Evolutionary conservation across 306 rosid genomes (phyloP), one percentile per base, ranked within the genome.

Genomic region (Citrullus mucosospermus): DNA sequence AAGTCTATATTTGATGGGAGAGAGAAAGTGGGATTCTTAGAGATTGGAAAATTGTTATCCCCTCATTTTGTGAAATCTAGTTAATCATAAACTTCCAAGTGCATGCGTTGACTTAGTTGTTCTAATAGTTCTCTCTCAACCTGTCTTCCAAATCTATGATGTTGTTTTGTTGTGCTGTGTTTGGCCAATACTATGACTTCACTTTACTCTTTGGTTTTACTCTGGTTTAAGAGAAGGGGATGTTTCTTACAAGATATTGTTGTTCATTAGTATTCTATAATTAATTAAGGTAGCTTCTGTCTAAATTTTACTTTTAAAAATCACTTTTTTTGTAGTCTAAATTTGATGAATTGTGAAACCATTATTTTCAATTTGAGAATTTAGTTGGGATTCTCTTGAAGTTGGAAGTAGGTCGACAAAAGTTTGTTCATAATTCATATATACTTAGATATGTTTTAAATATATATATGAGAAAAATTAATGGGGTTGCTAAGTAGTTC

Each of bases 1-100:
- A 90, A 90, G 91, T 76, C 91, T 53, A 84, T 90, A n/a, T 90
- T 90, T 66, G 83, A 68, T 34, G 92, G 92, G 73, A 88, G 89
- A 75, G 96, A 88, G 9, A 81, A 69, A 48, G 92, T 90, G 1
- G 90, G 85, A 25, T 85, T 90, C 81, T 76, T 85, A 1, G 92
- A 90, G 79, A 88, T 90, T 83, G 85, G 86, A 39, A 80, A 55
- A 80, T 80, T 81, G 81, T 83, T 90, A 55, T 77, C 92, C 68
- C 76, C 39, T 79, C 96, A 90, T 83, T 90, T 88, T 68, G 82
- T 62, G 66, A 88, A 90, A 77, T 82, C 88, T 36, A 20, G 39
- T 66, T 43, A 63, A 38, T 56, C 41, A 43, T 48, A 36, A 43
- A 14, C 59, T 71, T 69, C 12, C 56, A 2, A 18, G 28, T 48